Evolutionary conservation across 1,139 yeast genomes (phyloP).

Genomic region (Candida labiduridarum): DNA sequence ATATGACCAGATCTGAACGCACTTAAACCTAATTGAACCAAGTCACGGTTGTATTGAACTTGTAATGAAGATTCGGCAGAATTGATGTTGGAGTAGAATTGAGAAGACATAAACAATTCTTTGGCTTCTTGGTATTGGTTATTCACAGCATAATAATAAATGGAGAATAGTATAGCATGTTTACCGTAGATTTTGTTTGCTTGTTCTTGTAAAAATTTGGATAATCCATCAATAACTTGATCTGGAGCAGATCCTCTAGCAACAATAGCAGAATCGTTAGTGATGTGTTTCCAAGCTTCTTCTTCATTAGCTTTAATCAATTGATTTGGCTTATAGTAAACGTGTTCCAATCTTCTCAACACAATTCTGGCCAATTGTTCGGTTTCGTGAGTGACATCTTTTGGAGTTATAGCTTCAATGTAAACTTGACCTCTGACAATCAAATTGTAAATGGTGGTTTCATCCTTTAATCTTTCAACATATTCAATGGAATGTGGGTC

Average conservation of each 20-base stretch:
- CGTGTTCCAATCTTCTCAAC: conserved; percentile 85
- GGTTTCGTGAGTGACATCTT: conserved; percentile 45
- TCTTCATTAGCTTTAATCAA: conserved; percentile 72
- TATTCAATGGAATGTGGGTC: conserved; percentile 97
- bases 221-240: conserved; percentile 64
- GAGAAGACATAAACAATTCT: conserved; percentile 84
- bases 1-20: conserved; percentile 92
- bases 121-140: conserved; percentile 82
- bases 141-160: conserved; percentile 90
- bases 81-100: conserved; percentile 80
- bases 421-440: conserved; percentile 86
- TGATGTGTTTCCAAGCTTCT: conserved; percentile 64
- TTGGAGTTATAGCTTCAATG: conserved; percentile 65
- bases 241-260: conserved; percentile 33
- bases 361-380: conserved; percentile 76
- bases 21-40: conserved; percentile 93
- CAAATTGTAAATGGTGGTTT: conserved; percentile 71
- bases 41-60: conserved; percentile 90
- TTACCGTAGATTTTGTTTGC: conserved; percentile 71
- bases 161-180: conserved; percentile 81
- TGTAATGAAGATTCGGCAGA: conserved; percentile 84
- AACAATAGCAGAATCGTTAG: conserved; percentile 34
- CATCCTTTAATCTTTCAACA: conserved; percentile 88
- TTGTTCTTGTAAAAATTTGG: conserved; percentile 67
- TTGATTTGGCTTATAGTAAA: conserved; percentile 87